A percentile compares a stretch with the other conserved stretches of the same genome.
These are phyloP conservation scores for Linanthus parryae DNA, from an alignment of 148 eudicot genomes.

Conservation along the genomic window DNA sequence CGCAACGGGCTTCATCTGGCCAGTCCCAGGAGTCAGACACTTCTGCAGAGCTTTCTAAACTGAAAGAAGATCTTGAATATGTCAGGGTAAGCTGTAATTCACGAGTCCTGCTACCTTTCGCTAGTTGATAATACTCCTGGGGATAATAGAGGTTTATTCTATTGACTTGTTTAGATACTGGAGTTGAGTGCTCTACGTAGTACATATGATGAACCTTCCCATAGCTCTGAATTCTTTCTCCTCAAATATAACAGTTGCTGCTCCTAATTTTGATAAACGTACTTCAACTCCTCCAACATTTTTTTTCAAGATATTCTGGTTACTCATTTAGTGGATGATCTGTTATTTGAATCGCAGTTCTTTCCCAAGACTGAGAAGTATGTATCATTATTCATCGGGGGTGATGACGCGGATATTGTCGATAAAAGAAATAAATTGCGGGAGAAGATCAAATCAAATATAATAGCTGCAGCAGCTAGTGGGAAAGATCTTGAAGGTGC, in stretches of 20 bases:
- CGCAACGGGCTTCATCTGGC: constrained; percentile 57
- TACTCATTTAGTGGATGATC: not conserved
- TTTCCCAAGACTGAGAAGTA: constrained; percentile 92
- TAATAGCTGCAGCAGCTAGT: constrained; percentile 85
- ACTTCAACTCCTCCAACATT: not conserved
- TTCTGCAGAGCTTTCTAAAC: constrained; percentile 52
- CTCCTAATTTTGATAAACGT: not conserved
- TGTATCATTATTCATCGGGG: constrained; percentile 74
- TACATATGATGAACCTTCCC: no score
- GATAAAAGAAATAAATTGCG: constrained; percentile 73
- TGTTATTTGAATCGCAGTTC: constrained; percentile 50
- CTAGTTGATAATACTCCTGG: no score
- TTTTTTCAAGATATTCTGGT: not conserved
- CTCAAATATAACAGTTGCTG: constrained; percentile 4
- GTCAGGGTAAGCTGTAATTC: constrained; percentile 57
- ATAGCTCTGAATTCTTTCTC: not conserved
- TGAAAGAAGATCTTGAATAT: constrained; percentile 97
- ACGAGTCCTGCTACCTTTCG: not conserved
- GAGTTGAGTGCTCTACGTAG: no score
- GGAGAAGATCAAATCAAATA: constrained; percentile 68
- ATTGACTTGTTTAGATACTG: no score
- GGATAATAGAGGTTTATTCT: no score
- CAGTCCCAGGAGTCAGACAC: constrained; percentile 62
- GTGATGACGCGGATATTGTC: constrained; percentile 58
- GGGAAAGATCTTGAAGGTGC: constrained; percentile 98